Base-by-base conservation (phyloP, 1,284 basidiomycete species). In the Trichosporon sp. region DNA sequence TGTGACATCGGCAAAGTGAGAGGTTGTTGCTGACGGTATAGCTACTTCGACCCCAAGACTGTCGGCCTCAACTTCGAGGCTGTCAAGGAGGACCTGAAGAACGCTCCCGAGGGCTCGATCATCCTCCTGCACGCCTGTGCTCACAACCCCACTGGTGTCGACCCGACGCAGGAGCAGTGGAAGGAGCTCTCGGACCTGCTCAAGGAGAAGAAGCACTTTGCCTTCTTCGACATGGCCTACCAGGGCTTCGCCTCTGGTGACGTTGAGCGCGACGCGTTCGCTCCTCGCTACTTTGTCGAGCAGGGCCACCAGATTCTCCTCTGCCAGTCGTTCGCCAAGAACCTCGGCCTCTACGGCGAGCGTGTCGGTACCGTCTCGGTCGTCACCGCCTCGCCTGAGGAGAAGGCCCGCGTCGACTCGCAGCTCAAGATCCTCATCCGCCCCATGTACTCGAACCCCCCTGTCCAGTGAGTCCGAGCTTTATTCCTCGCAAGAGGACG, bases 371-470 rank as follows among this genome's bases (percentile, higher is more conserved):
- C 91, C 33, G 92, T 99, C 85, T 94, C 92, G 29, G 79, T 97
- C 72, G 87, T 89, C 54, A 86, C 86, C 54, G 80, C 82, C 62
- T 87, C 86, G 70, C 83, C 87, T 58, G 90, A 90, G 69, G 93
- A 96, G 81, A 92, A 89, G 78, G 90, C 89, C 56, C 87, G 93
- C 59, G 87, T 95, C 57, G 88, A 92, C 79, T 91, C 89, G 78
- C 96, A 98, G 81, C 81, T 95, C 79, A 97, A 97, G 86, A 93
- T 97, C 73, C 83, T 97, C 71, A 89, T 99, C 70, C 90, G 96
- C 29, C 95, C 95, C 40, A 89, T 98, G 86, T 99, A 99, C 85
- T 99, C 95, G 66, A 97, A 96, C 84, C 96, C 95, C 60, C 95
- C 96, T 29, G 81, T 94, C 44, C 93, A 98, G 74, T 76, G 63